Evolutionary conservation across 345 rosid genomes (phyloP).

Genomic region (Xanthoceras sorbifolium): DNA sequence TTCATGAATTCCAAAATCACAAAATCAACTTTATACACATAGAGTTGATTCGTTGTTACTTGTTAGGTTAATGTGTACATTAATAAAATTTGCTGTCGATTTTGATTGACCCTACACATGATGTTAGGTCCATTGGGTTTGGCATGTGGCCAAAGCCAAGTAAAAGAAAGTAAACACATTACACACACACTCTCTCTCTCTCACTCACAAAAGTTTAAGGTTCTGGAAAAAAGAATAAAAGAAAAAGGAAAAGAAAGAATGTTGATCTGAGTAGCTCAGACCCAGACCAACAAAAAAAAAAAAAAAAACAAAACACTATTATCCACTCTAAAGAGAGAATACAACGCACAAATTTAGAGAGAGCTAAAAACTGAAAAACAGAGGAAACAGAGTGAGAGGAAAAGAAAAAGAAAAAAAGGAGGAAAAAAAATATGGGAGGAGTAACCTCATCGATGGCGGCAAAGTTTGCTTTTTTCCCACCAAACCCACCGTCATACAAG

Average conservation of each 20-base stretch:
- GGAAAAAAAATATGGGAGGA: constrained; percentile 66
- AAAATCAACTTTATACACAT: constrained; percentile 36
- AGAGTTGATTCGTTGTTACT: constrained; percentile 30
- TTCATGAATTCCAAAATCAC: constrained; percentile 5
- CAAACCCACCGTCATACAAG: constrained; percentile 93
- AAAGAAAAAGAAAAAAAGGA: constrained; percentile 18
- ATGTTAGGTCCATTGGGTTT: constrained; percentile 4
- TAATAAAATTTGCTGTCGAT: constrained; percentile 24
- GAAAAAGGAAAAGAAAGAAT: constrained; percentile 14
- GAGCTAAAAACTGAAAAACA: background rate
- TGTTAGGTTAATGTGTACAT: background rate
- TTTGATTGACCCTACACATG: constrained; percentile 29
- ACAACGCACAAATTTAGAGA: background rate
- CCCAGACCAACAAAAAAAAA: background rate
- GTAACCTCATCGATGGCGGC: constrained; percentile 98
- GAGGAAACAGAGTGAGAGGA: constrained; percentile 4
- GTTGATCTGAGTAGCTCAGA: constrained; percentile 25
- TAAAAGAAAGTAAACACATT: background rate
- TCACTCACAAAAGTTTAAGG: constrained; percentile 17
- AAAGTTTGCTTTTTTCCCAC: constrained; percentile 96
- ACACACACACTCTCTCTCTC: background rate
- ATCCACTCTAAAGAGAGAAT: background rate
- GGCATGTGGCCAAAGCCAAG: background rate
- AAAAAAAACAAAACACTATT: background rate
- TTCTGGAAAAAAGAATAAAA: constrained; percentile 28